Evolutionary conservation across 345 rosid genomes (phyloP).

Genomic region (Eucalyptus regnans): DNA sequence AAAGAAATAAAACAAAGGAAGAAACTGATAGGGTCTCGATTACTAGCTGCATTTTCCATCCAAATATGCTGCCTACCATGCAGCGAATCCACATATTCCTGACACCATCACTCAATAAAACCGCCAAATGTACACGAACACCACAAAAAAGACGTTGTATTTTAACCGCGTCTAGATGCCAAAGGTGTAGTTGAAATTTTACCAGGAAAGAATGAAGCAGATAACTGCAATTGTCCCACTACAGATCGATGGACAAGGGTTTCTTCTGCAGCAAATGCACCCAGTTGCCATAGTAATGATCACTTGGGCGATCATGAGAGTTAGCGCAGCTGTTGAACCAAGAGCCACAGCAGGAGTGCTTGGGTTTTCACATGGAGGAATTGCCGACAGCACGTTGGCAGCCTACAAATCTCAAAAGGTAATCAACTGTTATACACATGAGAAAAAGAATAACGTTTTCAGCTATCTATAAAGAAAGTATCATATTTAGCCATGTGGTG

Average conservation of each 20-base stretch:
- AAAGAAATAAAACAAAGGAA: not conserved
- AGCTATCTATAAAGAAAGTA: not conserved
- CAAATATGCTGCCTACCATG: not conserved
- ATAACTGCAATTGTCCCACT: slow-evolving; percentile 49
- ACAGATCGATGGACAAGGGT: slow-evolving; percentile 31
- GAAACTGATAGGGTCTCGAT: not conserved
- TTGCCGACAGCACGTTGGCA: slow-evolving; percentile 24
- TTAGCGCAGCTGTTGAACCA: slow-evolving; percentile 54
- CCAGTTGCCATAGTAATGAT: slow-evolving; percentile 44
- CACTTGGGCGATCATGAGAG: slow-evolving; percentile 62
- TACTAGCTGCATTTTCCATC: not conserved
- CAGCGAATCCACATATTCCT: not conserved
- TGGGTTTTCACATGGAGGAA: slow-evolving; percentile 36
- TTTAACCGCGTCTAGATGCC: not conserved
- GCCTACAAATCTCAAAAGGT: slow-evolving; percentile 20
- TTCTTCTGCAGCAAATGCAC: slow-evolving; percentile 70
- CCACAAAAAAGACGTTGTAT: not conserved
- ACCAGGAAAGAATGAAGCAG: slow-evolving; percentile 81
- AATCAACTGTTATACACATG: not conserved
- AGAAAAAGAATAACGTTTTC: not conserved
- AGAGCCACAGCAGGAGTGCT: slow-evolving; percentile 59
- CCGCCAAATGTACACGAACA: not conserved
- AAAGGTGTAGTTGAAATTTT: not conserved
- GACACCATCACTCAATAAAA: not conserved
- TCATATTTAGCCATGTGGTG: not conserved